Evolutionary conservation across 306 rosid genomes (phyloP), one percentile per base, ranked within the genome.

Genomic region (Sechiopsis laciniata): DNA sequence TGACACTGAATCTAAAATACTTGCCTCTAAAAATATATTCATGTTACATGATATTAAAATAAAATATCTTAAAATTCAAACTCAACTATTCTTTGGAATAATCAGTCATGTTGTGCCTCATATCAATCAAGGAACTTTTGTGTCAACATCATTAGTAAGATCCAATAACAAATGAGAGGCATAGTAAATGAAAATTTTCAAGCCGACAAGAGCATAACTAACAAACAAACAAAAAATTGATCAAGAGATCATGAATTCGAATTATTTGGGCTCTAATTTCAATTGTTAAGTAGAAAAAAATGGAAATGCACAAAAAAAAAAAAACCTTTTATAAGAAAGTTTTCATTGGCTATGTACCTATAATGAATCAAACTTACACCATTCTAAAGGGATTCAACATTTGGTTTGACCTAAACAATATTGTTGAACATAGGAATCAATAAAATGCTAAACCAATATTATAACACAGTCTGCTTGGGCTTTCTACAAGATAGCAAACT

Each of bases 301-400:
- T 65, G n/a, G 32, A 45, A 66, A 66, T 66, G 29, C 5, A 10
- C 17, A 3, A 24, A 68, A 48, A 67, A 2, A 17, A 21, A 12
- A 13, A 46, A 45, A 10, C 51, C 29, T 26, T 8, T 70, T 24
- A 24, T 24, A 70, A 7, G 22, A 21, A 50, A 70, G 57, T 48
- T 17, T 22, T 70, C 40, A 51, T 42, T 70, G 8, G 10, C 45
- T 70, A 51, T 70, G 59, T 70, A 70, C 59, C 57, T 66, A 42
- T 48, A 48, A 70, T 70, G 74, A 70, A 70, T 70, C 55, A 68
- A 68, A 15, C 59, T 58, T 70, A 70, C 74, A 70, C 74, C 45
- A 51, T 22, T 69, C 58, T 50, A 69, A 40, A 48, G 42, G 37
- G 73, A 46, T 69, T 69, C 19, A 50, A 22, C 73, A 8, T 48